A percentile compares a stretch with the other conserved stretches of the same genome.
Evolutionary conservation across 768 basidiomycete genomes (phyloP).

Genomic region (Lanmaoa rubissima): DNA sequence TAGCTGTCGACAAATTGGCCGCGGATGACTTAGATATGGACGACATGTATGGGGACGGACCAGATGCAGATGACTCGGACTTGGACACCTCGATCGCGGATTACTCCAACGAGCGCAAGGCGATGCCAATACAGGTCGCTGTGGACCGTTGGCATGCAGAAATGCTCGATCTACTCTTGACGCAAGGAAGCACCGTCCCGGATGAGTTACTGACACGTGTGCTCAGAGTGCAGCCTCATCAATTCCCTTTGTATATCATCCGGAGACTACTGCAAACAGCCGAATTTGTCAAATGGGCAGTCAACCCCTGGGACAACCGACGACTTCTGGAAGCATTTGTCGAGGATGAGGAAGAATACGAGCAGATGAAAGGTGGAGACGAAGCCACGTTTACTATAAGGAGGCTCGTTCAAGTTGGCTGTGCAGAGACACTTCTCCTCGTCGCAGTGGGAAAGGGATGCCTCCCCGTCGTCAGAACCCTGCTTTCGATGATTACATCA

Average conservation of each 20-base stretch:
- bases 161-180: constrained; percentile 3
- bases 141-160: constrained; percentile 3
- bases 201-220: not conserved
- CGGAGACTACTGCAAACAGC: not conserved
- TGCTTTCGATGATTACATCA: not conserved
- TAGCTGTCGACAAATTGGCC: not conserved
- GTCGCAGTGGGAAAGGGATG: constrained; percentile 7
- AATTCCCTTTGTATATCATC: constrained; percentile 6
- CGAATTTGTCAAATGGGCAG: not conserved
- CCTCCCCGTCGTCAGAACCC: not conserved
- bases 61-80: not conserved
- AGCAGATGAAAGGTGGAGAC: not conserved
- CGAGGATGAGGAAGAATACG: not conserved
- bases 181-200: not conserved
- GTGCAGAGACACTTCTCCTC: constrained; percentile 1
- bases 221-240: not conserved
- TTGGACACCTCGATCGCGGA: not conserved
- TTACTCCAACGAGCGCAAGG: not conserved
- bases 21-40: not conserved
- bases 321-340: constrained; percentile 2
- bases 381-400: not conserved
- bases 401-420: not conserved
- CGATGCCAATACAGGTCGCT: not conserved
- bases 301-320: not conserved
- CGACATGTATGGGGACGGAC: not conserved